A percentile compares a stretch with the other conserved stretches of the same genome.
phyloP scores from a whole-genome alignment of 2,329 filamentous ascomycete species.

The Calonectria henricotiae region DNA sequence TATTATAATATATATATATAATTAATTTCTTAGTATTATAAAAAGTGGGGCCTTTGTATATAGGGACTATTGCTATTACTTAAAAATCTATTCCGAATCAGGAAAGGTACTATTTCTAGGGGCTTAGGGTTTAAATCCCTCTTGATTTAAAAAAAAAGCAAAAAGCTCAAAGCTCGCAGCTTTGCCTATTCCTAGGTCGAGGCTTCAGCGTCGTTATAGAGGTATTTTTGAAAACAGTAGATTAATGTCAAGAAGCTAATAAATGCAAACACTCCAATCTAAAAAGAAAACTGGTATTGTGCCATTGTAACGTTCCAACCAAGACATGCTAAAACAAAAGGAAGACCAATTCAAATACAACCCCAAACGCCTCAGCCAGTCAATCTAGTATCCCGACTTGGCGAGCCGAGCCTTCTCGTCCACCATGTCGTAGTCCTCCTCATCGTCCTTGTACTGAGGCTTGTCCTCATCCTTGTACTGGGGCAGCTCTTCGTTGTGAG shows the following conservation, averaged over 20 bases:
- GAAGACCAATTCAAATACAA: neutral
- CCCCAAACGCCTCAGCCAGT: neutral
- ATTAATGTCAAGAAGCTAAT: neutral
- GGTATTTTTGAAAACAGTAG: slow-evolving; percentile 6
- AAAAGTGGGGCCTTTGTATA: no score
- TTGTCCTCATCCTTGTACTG: slow-evolving; percentile 41
- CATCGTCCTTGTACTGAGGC: slow-evolving; percentile 45
- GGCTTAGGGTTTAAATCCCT: no score
- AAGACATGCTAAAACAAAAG: slow-evolving; percentile 20
- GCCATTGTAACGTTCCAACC: neutral
- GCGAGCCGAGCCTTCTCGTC: slow-evolving; percentile 53
- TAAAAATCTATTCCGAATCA: no score
- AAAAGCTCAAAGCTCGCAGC: no score
- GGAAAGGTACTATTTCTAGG: no score
- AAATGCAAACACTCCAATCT: slow-evolving; percentile 1
- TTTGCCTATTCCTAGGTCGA: no score
- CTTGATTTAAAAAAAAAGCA: no score
- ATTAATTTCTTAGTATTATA: no score
- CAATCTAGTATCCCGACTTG: slow-evolving; percentile 44
- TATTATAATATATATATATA: no score
- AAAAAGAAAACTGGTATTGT: neutral
- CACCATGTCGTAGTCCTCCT: slow-evolving; percentile 41
- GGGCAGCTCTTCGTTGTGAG: slow-evolving; percentile 46
- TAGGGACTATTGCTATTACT: no score
- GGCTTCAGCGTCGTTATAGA: no score